phyloP scores from a whole-genome alignment of 352 stramenopile species.

The Globisporangium heterothallicum region DNA sequence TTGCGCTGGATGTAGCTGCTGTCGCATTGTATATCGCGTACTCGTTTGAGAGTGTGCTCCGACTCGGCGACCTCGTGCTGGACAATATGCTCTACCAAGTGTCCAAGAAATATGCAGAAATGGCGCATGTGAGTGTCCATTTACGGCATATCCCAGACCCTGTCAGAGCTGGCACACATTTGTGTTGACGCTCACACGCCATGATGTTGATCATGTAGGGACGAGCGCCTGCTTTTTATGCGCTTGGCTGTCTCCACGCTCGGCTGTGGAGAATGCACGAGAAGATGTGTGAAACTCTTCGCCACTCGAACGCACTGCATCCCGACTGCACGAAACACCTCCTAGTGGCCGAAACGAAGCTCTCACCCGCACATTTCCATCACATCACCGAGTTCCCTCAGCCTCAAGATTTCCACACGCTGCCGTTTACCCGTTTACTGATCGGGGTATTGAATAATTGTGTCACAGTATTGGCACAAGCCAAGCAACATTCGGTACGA shows the following conservation, averaged over 20 bases:
- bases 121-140: slow-evolving; percentile 35
- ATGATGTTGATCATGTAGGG: neutral
- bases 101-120: slow-evolving; percentile 63
- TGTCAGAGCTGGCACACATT: too few relatives aligned
- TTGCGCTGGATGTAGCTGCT: slow-evolving; percentile 46
- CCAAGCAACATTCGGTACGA: slow-evolving; percentile 31
- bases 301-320: neutral
- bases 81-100: slow-evolving; percentile 82
- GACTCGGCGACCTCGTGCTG: slow-evolving; percentile 53
- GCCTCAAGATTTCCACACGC: slow-evolving; percentile 27
- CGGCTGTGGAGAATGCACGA: slow-evolving; percentile 44
- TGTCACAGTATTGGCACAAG: slow-evolving; percentile 25
- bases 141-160: too few relatives aligned
- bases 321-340: slow-evolving; percentile 5
- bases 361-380: slow-evolving; percentile 14
- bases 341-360: slow-evolving; percentile 5
- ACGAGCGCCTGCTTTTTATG: slow-evolving; percentile 20
- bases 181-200: neutral
- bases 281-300: slow-evolving; percentile 16
- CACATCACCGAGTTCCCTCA: slow-evolving; percentile 32
- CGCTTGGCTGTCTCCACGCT: slow-evolving; percentile 44
- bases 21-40: slow-evolving; percentile 49
- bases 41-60: slow-evolving; percentile 33
- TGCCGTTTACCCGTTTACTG: slow-evolving; percentile 45
- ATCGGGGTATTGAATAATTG: slow-evolving; percentile 39